Evolutionary conservation across 2,329 filamentous ascomycete genomes (phyloP).

Genomic region (Ceratocystis destructans): DNA sequence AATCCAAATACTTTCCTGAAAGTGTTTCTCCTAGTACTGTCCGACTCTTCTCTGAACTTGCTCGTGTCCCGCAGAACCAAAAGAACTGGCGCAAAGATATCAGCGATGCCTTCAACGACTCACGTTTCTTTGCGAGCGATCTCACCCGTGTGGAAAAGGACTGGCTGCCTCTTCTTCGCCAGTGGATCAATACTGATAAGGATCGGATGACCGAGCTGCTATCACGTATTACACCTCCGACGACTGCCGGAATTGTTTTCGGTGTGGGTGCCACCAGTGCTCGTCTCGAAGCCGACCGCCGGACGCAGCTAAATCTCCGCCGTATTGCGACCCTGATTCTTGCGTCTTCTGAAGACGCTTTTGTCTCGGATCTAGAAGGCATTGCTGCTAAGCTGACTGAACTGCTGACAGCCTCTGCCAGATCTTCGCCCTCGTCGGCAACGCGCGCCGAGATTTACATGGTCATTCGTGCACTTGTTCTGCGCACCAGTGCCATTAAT

Average conservation of each 20-base stretch:
- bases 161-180: slow-evolving; percentile 73
- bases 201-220: slow-evolving; percentile 74
- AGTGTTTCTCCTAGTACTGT: slow-evolving; percentile 63
- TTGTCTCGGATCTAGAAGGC: slow-evolving; percentile 57
- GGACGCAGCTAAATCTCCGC: slow-evolving; percentile 77
- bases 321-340: slow-evolving; percentile 69
- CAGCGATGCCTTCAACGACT: slow-evolving; percentile 79
- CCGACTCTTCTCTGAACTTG: slow-evolving; percentile 60
- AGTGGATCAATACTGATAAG: slow-evolving; percentile 78
- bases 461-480: slow-evolving; percentile 65
- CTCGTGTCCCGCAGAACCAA: slow-evolving; percentile 62
- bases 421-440: slow-evolving; percentile 80
- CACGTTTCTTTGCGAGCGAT: slow-evolving; percentile 65
- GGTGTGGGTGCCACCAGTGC: slow-evolving; percentile 94
- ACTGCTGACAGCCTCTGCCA: slow-evolving; percentile 65
- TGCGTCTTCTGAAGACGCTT: slow-evolving; percentile 62
- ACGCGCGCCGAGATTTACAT: slow-evolving; percentile 85
- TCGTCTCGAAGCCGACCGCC: slow-evolving; percentile 84
- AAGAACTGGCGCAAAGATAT: slow-evolving; percentile 92
- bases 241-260: slow-evolving; percentile 92
- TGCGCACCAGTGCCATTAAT: slow-evolving; percentile 67
- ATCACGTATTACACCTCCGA: slow-evolving; percentile 64
- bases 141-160: slow-evolving; percentile 51
- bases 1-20: slow-evolving; percentile 74
- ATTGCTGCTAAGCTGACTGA: slow-evolving; percentile 79